These are phyloP conservation scores for Phyllosticta citriasiana DNA, from an alignment of 2,329 filamentous ascomycete species.

Conservation along the genomic window DNA sequence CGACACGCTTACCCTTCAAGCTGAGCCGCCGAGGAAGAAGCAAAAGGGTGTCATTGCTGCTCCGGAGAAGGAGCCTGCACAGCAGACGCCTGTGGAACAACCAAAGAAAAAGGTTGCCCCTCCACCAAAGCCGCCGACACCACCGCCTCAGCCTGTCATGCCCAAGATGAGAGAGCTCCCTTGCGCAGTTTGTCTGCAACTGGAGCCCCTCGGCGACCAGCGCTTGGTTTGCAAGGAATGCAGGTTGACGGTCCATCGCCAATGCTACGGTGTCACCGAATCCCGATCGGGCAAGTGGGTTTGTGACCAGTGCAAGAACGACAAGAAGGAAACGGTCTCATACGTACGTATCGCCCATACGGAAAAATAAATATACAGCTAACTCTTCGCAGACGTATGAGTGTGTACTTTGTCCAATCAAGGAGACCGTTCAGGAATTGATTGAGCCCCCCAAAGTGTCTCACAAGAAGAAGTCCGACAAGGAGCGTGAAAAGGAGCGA, in stretches of 20 bases:
- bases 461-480: slow-evolving; percentile 83
- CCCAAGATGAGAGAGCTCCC: slow-evolving; percentile 71
- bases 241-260: slow-evolving; percentile 79
- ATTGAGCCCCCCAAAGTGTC: slow-evolving; percentile 70
- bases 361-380: slow-evolving; percentile 9
- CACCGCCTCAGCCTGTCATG: slow-evolving; percentile 60
- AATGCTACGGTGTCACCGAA: slow-evolving; percentile 82
- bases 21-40: slow-evolving; percentile 52
- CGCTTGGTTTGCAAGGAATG: slow-evolving; percentile 73
- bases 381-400: slow-evolving; percentile 59
- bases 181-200: slow-evolving; percentile 72
- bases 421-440: slow-evolving; percentile 70
- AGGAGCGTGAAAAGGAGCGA: slow-evolving; percentile 80
- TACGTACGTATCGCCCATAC: slow-evolving; percentile 48
- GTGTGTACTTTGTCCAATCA: slow-evolving; percentile 83
- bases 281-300: slow-evolving; percentile 70
- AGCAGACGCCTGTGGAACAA: slow-evolving; percentile 32
- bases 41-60: slow-evolving; percentile 34
- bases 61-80: slow-evolving; percentile 40
- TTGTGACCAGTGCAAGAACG: slow-evolving; percentile 93
- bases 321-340: slow-evolving; percentile 85
- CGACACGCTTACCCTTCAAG: slow-evolving; percentile 14
- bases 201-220: slow-evolving; percentile 52
- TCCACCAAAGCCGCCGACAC: slow-evolving; percentile 35
- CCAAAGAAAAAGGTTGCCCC: slow-evolving; percentile 47